Base-by-base conservation (phyloP, 2,329 filamentous ascomycete species). In the Talaromyces sp. region DNA sequence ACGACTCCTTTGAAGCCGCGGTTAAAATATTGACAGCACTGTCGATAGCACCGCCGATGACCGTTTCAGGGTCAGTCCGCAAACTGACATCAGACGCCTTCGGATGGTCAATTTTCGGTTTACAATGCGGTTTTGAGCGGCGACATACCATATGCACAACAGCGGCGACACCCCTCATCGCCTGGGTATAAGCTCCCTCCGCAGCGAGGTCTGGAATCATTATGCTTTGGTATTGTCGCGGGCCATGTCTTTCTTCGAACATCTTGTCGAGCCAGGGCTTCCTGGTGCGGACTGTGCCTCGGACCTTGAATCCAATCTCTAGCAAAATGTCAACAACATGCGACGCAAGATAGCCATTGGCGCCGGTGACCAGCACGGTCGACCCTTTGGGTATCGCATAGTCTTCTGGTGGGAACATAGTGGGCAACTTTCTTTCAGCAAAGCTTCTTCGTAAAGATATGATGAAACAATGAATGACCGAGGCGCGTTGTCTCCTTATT, bases 251-350 rank as follows among this genome's bases (percentile, higher is more conserved):
- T 7, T 64, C 11, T 35, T 68, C 65, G 59, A 74, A 72, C 19
- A 64, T 52, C 5, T 69, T 24, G 2, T 71, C 64, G 1, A 70
- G 31, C 72, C 74, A 76, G 0, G 66, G 59, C 3, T 68, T 65
- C 54, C 72, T 69, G 46, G 8, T 43, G n/a, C 78, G 72, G 19
- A 75, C 72, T 6, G 77, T 78, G 27, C 77, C 76, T 14, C 77
- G 73, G n/a, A 80, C 77, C 17, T 66, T 67, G 64, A 71, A 79
- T 31, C 77, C 76, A 3, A 65, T 65, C 4, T 71, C 59, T n/a
- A 80, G 70, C 32, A 81, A 68, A 31, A 75, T 68, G 27, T 75
- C 65, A 26, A 68, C 67, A n/a, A 77, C 66, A 49, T 80, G 73
- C 26, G 71, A 70, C 43, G 69, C 78, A 24, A 81, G 66, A 63